phyloP scores from a whole-genome alignment of 805 yeast genomes.

The Saccharomyces paradoxus region DNA sequence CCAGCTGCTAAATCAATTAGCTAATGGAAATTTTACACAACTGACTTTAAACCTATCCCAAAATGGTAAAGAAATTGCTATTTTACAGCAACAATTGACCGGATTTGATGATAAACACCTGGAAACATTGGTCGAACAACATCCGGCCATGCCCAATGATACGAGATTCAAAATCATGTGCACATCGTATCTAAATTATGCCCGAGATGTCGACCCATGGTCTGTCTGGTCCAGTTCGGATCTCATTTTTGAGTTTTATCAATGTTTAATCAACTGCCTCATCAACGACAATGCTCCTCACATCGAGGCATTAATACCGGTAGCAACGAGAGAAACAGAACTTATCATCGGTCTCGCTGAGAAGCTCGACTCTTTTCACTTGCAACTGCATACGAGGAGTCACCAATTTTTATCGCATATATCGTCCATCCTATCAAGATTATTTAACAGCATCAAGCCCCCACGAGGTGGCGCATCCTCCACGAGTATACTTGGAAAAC shows the following conservation, averaged over 20 bases:
- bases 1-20: not conserved
- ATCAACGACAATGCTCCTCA: constrained; percentile 33
- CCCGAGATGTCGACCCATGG: constrained; percentile 47
- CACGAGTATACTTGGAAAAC: constrained; percentile 30
- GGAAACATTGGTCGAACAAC: constrained; percentile 25
- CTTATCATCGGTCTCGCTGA: constrained; percentile 28
- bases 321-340: constrained; percentile 28
- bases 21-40: not conserved
- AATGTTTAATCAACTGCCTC: constrained; percentile 39
- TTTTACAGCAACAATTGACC: constrained; percentile 23
- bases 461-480: constrained; percentile 17
- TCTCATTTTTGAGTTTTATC: constrained; percentile 35
- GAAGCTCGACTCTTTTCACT: constrained; percentile 17
- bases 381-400: constrained; percentile 18
- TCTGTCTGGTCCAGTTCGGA: constrained; percentile 44
- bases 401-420: constrained; percentile 37
- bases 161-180: constrained; percentile 42
- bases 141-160: constrained; percentile 26
- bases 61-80: constrained; percentile 22
- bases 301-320: constrained; percentile 20
- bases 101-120: constrained; percentile 18
- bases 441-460: constrained; percentile 55
- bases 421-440: constrained; percentile 46
- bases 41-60: not conserved
- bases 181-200: constrained; percentile 39